phyloP scores from a whole-genome alignment of 1,139 yeast species.

The Trichomonascaceae sp. region DNA sequence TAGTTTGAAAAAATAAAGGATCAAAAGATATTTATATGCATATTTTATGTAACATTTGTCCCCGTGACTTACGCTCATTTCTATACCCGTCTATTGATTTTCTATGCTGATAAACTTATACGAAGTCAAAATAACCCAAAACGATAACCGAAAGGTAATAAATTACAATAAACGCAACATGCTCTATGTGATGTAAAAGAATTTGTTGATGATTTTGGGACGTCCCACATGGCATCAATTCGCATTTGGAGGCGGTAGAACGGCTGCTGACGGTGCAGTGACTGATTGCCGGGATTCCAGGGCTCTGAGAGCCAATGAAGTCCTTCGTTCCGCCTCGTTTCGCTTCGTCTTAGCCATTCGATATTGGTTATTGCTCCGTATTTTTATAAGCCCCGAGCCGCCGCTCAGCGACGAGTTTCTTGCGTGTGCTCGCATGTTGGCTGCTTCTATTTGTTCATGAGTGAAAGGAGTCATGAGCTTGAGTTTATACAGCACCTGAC shows the following conservation, averaged over 20 bases:
- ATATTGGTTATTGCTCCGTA: not conserved
- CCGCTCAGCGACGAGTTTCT: constrained; percentile 9
- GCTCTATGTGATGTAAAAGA: not conserved
- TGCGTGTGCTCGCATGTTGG: constrained; percentile 22
- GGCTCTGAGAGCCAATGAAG: constrained; percentile 79
- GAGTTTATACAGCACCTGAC: constrained; percentile 9
- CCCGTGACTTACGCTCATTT: not conserved
- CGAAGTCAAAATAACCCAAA: not conserved
- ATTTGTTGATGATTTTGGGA: no score
- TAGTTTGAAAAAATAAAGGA: no score
- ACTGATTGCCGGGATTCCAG: constrained; percentile 47
- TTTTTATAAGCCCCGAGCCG: constrained; percentile 1
- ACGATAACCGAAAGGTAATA: not conserved
- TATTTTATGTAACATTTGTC: not conserved
- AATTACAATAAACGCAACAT: not conserved
- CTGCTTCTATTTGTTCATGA: constrained; percentile 20
- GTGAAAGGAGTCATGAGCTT: constrained; percentile 18
- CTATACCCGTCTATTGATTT: not conserved
- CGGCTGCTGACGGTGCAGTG: constrained; percentile 17
- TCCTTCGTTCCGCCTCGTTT: constrained; percentile 74
- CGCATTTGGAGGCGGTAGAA: constrained; percentile 15
- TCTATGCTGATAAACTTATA: not conserved
- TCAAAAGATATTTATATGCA: no score
- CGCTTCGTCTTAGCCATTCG: constrained; percentile 11
- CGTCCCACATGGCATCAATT: not conserved